Conservation (phyloP, 257 asterid genomes). For the Buddleja alternifolia region DNA sequence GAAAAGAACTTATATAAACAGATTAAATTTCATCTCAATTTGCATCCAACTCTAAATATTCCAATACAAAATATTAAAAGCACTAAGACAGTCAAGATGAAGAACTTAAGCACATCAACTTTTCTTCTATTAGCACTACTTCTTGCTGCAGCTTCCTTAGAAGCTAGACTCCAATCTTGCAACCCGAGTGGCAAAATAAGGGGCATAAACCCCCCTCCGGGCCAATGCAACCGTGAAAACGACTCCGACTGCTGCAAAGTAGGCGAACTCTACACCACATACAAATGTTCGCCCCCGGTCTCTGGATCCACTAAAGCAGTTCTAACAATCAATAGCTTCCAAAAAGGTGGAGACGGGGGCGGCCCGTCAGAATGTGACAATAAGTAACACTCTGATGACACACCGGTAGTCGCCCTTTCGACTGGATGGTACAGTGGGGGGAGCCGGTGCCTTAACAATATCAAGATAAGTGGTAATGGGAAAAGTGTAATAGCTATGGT, state of each 20-base stretch:
- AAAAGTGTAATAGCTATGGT: slow-evolving; percentile 47
- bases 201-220: slow-evolving; percentile 33
- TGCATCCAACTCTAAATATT: no score
- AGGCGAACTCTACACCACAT: slow-evolving; percentile 37
- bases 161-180: slow-evolving; percentile 27
- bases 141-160: not conserved
- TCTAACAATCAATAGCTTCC: slow-evolving; percentile 42
- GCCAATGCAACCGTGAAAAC: slow-evolving; percentile 35
- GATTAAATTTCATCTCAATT: no score
- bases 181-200: slow-evolving; percentile 41
- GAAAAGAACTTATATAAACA: no score
- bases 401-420: slow-evolving; percentile 46
- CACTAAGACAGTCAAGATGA: no score
- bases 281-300: slow-evolving; percentile 46
- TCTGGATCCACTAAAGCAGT: slow-evolving; percentile 40
- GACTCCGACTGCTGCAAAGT: slow-evolving; percentile 39
- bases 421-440: slow-evolving; percentile 47
- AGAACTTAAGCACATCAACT: not conserved
- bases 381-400: slow-evolving; percentile 42
- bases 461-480: slow-evolving; percentile 42
- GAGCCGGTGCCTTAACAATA: slow-evolving; percentile 38
- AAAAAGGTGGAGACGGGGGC: slow-evolving; percentile 47
- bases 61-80: no score
- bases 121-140: not conserved
- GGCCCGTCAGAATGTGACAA: slow-evolving; percentile 46